phyloP scores from a whole-genome alignment of 495 filamentous ascomycete species.

The Penicillium samsonianum region DNA sequence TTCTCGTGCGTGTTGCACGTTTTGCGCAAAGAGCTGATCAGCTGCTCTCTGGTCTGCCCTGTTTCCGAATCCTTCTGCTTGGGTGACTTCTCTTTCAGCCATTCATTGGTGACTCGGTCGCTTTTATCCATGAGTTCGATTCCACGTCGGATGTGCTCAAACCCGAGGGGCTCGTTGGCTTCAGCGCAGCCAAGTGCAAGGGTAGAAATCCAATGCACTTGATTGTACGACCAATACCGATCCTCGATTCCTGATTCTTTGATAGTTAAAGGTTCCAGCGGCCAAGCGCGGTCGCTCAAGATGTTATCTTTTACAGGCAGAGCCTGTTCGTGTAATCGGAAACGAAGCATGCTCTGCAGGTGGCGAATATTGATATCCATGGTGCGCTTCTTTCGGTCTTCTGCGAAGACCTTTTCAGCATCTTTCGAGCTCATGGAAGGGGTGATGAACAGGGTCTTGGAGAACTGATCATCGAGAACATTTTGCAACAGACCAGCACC shows the following conservation, averaged over 20 bases:
- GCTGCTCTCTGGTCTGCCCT: constrained; percentile 37
- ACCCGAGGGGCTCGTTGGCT: constrained; percentile 36
- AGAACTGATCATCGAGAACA: constrained; percentile 52
- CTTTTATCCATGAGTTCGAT: constrained; percentile 42
- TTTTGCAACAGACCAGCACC: constrained; percentile 52
- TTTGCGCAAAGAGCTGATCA: constrained; percentile 48
- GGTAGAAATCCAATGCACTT: constrained; percentile 62
- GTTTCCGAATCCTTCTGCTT: constrained; percentile 28
- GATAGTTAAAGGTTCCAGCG: constrained; percentile 34
- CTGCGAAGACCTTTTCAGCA: constrained; percentile 41
- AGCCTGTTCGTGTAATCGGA: constrained; percentile 40
- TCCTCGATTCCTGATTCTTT: constrained; percentile 51
- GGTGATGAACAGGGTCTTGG: constrained; percentile 53
- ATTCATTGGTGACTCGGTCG: constrained; percentile 38
- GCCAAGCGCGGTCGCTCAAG: constrained; percentile 37
- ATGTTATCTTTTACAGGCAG: constrained; percentile 38
- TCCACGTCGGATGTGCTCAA: constrained; percentile 42
- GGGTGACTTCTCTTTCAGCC: constrained; percentile 39
- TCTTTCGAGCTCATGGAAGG: constrained; percentile 38
- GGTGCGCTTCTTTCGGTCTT: constrained; percentile 52
- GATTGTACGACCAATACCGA: constrained; percentile 58
- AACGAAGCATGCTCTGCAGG: constrained; percentile 63
- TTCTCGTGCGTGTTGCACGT: constrained; percentile 75
- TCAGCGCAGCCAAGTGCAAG: constrained; percentile 59
- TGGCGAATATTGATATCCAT: constrained; percentile 69